These are phyloP conservation scores for Didymella arachidicola DNA, from an alignment of 2,329 filamentous ascomycete species.

Conservation along the genomic window DNA sequence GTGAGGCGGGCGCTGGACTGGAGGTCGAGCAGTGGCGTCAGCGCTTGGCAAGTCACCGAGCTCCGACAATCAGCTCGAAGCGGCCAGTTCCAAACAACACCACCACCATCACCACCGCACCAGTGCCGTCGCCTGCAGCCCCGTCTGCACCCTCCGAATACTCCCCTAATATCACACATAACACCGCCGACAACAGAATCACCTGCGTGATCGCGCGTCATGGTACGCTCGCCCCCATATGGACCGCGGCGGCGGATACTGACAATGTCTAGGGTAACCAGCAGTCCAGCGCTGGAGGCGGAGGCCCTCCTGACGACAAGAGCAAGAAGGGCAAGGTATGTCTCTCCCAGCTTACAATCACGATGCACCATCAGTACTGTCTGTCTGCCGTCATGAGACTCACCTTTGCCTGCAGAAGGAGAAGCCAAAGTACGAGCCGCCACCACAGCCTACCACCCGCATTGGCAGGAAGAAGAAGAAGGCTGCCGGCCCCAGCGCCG, in stretches of 20 bases:
- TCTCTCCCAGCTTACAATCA: neutral
- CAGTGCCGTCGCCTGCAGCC: slow-evolving; percentile 28
- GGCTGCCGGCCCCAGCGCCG: slow-evolving; percentile 88
- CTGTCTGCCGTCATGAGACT: slow-evolving; percentile 24
- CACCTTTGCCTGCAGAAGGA: slow-evolving; percentile 74
- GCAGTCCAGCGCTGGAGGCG: slow-evolving; percentile 84
- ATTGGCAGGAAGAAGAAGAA: slow-evolving; percentile 99
- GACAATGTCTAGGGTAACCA: slow-evolving; percentile 71
- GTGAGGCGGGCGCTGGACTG: slow-evolving; percentile 36
- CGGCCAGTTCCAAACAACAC: slow-evolving; percentile 46
- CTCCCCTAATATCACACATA: neutral
- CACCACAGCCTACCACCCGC: slow-evolving; percentile 93
- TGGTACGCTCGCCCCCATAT: slow-evolving; percentile 42
- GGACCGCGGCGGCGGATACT: slow-evolving; percentile 40
- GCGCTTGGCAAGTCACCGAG: slow-evolving; percentile 25
- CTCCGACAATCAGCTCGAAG: slow-evolving; percentile 34
- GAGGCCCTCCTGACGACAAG: slow-evolving; percentile 73
- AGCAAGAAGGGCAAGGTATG: slow-evolving; percentile 82
- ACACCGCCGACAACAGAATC: slow-evolving; percentile 3
- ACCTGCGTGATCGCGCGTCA: slow-evolving; percentile 36
- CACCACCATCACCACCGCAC: slow-evolving; percentile 24
- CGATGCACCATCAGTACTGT: neutral
- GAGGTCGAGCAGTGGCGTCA: slow-evolving; percentile 37
- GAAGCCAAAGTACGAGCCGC: slow-evolving; percentile 99
- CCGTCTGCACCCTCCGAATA: slow-evolving; percentile 12